Percentiles rank a stretch among this genome's conserved stretches.
Evolutionary conservation across 202 grass and related monocot species (phyloP).

Genomic region (Eragrostis tef): DNA sequence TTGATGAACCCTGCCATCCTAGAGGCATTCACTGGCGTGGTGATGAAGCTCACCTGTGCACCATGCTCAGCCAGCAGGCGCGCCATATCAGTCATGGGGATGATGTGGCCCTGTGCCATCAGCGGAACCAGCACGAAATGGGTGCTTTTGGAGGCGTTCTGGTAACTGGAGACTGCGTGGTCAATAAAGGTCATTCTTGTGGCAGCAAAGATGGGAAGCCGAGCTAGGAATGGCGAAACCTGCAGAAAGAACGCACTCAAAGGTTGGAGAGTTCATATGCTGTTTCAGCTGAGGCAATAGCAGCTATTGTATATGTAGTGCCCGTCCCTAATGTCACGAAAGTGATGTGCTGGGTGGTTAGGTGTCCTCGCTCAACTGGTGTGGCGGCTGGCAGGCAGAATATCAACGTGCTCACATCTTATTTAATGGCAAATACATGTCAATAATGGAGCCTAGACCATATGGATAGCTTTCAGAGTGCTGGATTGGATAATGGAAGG

Average conservation of each 20-base stretch:
- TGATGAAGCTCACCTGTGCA: conserved; percentile 58
- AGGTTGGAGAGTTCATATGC: neutral
- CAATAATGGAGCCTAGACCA: neutral
- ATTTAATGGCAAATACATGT: conserved; percentile 16
- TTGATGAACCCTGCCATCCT: conserved; percentile 41
- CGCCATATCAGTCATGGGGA: conserved; percentile 71
- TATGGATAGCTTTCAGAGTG: neutral
- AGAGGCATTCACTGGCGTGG: conserved; percentile 55
- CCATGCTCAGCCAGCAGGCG: conserved; percentile 57
- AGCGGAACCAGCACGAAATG: conserved; percentile 61
- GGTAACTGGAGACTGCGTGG: neutral
- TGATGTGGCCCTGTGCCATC: conserved; percentile 66
- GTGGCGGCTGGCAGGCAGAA: neutral
- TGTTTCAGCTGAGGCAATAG: neutral
- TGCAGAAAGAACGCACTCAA: neutral
- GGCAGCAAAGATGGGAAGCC: too few species aligned
- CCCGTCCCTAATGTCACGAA: neutral
- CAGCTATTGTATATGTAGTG: neutral
- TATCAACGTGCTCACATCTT: conserved; percentile 9
- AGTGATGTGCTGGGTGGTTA: neutral
- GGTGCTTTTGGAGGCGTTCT: neutral
- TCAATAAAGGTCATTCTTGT: conserved; percentile 20
- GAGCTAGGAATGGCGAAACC: neutral
- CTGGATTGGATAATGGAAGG: neutral
- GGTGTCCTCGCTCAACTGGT: neutral